phyloP scores from a whole-genome alignment of 257 asterid species.

The Salvia rosmarinus region DNA sequence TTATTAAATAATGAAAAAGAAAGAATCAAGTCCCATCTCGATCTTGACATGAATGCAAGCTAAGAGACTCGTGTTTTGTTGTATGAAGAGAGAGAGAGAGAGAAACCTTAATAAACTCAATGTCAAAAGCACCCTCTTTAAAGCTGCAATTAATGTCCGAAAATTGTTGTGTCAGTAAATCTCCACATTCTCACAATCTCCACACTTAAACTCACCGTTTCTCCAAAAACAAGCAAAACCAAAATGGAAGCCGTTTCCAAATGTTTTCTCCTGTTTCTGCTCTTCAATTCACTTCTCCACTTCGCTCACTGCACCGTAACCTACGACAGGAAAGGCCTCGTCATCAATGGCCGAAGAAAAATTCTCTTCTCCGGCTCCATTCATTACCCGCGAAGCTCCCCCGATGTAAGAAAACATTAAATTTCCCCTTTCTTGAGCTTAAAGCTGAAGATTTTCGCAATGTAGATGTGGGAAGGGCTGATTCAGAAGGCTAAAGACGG shows the following conservation, averaged over 20 bases:
- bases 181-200: constrained; percentile 36
- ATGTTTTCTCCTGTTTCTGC: constrained; percentile 44
- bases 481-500: constrained; percentile 95
- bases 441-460: constrained; percentile 13
- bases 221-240: constrained; percentile 19
- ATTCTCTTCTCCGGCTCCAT: constrained; percentile 88
- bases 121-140: constrained; percentile 26
- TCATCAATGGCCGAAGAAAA: constrained; percentile 80
- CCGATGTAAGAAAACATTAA: constrained; percentile 55
- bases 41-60: constrained; percentile 35
- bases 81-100: neutral
- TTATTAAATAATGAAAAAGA: neutral
- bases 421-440: neutral
- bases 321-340: constrained; percentile 73
- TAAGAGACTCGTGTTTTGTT: neutral
- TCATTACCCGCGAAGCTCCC: constrained; percentile 96
- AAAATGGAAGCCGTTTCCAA: constrained; percentile 57
- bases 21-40: constrained; percentile 7
- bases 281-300: constrained; percentile 40
- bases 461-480: constrained; percentile 99
- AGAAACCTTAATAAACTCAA: neutral
- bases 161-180: constrained; percentile 39
- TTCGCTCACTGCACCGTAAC: constrained; percentile 62
- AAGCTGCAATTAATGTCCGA: constrained; percentile 25
- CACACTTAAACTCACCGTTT: constrained; percentile 20